phyloP scores from a whole-genome alignment of 1,139 yeast species.

The Hansenula anomala region DNA sequence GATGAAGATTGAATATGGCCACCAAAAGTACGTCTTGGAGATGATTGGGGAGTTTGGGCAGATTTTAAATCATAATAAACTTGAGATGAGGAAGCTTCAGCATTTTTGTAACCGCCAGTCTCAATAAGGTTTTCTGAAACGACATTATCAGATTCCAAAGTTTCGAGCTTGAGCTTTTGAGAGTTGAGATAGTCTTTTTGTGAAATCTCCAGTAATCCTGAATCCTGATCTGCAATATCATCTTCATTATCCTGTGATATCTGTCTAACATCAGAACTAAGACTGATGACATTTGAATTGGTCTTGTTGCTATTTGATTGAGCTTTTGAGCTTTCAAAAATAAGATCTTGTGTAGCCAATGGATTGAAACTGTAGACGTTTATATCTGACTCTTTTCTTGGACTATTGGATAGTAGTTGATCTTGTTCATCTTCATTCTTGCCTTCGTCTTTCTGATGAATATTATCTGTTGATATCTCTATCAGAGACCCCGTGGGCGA shows the following conservation, averaged over 20 bases:
- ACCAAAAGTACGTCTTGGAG: not conserved
- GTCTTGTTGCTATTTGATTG: not conserved
- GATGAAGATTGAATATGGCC: constrained; percentile 10
- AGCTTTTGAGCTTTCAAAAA: not conserved
- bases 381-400: not conserved
- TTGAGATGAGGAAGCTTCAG: too few relatives aligned
- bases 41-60: constrained; percentile 3
- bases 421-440: not conserved
- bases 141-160: not conserved
- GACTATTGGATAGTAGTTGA: too few relatives aligned
- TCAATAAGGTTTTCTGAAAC: too few relatives aligned
- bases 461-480: constrained; percentile 1
- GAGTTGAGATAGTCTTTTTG: constrained; percentile 12
- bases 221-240: not conserved
- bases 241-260: not conserved
- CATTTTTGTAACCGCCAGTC: too few relatives aligned
- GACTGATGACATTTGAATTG: not conserved
- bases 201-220: constrained; percentile 11
- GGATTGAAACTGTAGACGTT: constrained; percentile 1
- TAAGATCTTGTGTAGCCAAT: not conserved
- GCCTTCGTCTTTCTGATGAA: not conserved
- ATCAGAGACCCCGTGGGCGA: constrained; percentile 6
- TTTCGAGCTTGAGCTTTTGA: constrained; percentile 5
- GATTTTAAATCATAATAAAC: not conserved
- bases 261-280: not conserved